Evolutionary conservation across 352 stramenopile species (phyloP).

Genomic region (Globisporangium viniferum): DNA sequence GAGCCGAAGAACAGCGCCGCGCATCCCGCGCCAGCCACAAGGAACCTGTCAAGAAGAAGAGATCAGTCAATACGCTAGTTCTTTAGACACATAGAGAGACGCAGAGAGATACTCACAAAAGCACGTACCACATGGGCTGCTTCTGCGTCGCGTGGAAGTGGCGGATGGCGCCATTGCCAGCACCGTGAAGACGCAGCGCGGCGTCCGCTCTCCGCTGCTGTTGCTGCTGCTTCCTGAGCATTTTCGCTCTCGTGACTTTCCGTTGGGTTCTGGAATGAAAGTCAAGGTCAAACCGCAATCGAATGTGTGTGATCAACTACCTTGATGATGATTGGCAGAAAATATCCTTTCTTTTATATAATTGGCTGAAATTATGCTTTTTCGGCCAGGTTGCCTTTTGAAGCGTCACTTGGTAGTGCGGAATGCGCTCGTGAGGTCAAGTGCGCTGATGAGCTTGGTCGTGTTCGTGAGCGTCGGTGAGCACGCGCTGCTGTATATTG

Average conservation of each 20-base stretch:
- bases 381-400: too few relatives aligned
- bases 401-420: too few relatives aligned
- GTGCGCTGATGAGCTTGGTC: constrained; percentile 40
- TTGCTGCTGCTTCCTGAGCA: neutral
- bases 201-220: neutral
- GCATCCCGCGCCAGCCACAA: constrained; percentile 40
- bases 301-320: neutral
- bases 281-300: neutral
- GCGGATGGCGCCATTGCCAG: constrained; percentile 10
- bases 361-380: neutral
- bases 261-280: constrained; percentile 5
- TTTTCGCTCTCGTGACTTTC: neutral
- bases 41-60: constrained; percentile 18
- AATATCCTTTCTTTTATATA: too few relatives aligned
- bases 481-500: neutral
- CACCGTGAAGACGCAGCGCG: neutral
- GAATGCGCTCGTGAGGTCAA: constrained; percentile 24
- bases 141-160: constrained; percentile 52
- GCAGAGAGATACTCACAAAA: neutral
- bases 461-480: constrained; percentile 39
- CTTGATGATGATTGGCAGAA: neutral
- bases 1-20: constrained; percentile 51
- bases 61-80: neutral
- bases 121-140: constrained; percentile 43
- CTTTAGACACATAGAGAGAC: neutral